Evolutionary conservation across 1,284 basidiomycete species (phyloP), one percentile per base, ranked within the genome.

Genomic region (Boletus smithii): DNA sequence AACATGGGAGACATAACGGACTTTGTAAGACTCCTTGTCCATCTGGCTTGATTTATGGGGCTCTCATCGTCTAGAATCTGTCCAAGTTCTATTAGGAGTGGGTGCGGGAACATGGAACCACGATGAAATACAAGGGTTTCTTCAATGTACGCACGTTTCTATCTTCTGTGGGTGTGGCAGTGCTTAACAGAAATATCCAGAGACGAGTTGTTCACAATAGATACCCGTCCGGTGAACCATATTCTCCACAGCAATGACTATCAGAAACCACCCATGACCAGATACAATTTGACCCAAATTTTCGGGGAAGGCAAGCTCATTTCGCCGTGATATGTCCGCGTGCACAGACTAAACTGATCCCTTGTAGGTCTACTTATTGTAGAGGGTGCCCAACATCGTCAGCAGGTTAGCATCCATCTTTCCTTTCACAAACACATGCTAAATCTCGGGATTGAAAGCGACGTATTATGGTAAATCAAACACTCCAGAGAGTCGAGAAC

Each of bases 51-150:
- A 32, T 17, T 9, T 30, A 3, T 27, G 27, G 10, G 27, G 27
- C 27, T 27, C 10, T 27, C 26, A 5, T 27, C 33, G 6, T 22
- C 18, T 8, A 32, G 31, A 16, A 32, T 32, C 31, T 6, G 5
- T 14, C 31, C 31, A 32, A 16, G 8, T 39, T 75, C 22, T 72
- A 77, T 24, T 75, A 81, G 23, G 33, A 50, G 57, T 88, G 85
- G 84, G 60, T 72, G 0, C 56, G 68, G 32, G 54, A 79, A 50
- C 81, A 82, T 53, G 83, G 85, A 0, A 60, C 53, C 7, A 79
- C 74, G 0, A 55, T 83, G 41, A 72, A 62, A 46, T 80, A 75
- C 49, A 70, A 70, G 44, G 67, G 67, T 2, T 56, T 77, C 2
- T 65, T 83, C 26, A 67, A 69, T 23, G 82, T 83, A 50, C 44